Base-by-base conservation (phyloP, 352 stramenopile species). In the Globisporangium lucens region DNA sequence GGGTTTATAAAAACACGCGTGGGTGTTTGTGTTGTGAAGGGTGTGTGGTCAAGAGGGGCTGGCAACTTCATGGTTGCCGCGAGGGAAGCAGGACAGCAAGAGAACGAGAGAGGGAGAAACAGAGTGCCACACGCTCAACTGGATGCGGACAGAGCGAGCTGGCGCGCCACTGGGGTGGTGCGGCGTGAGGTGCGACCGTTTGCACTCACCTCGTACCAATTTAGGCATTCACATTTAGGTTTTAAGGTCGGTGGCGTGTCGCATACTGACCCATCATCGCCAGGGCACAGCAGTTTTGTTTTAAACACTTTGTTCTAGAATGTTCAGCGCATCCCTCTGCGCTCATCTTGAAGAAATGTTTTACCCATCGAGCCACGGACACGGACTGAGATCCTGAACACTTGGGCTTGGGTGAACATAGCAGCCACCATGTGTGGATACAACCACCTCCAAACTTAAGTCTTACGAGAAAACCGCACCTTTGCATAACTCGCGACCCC, bases 241-340 rank as follows among this genome's bases (percentile, higher is more conserved):
- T 24, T 29, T 27, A 53, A 61, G 17, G 35, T 24, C 10, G 4
- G 10, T 27, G 22, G 17, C 58, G 58, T 51, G 35, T 63, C 58
- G 58, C 41, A 29, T 63, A 43, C 22, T 49, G 13, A 27, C 36
- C 38, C 35, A 63, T 55, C 58, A 17, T 15, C 35, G 4, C 27
- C 22, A 46, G 30, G 30, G 30, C 24, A 33, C 1, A 33, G 30
- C 35, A 49, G 8, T 30, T 47, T 1, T 47, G 56, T 33, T 61
- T 61, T 47, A 47, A 47, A 47, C 56, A 47, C 13, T 33, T 41
- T 63, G 7, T 63, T 63, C 58, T 63, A 53, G 58, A 63, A 63
- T 63, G 13, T 41, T 63, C 58, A 38, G 7, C 13, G 22, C 58
- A 61, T 61, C 33, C 30, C 15, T 17, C 27, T 22, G 12, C 0